Conservation (phyloP, 2,329 filamentous ascomycete species). For the Aureobasidium vineae region DNA sequence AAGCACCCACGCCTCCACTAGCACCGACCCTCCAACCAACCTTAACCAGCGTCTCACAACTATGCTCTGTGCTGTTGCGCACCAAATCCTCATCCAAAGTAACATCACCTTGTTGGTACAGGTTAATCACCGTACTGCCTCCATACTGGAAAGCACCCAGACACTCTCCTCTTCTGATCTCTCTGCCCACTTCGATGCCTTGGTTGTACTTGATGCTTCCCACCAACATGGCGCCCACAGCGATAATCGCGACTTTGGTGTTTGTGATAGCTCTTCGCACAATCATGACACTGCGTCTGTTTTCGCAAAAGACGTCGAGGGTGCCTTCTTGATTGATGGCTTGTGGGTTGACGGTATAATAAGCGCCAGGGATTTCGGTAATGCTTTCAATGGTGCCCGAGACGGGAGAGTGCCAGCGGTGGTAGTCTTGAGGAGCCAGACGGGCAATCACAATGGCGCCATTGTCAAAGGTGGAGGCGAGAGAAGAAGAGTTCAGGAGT, state of each 20-base stretch:
- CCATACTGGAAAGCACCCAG: conserved; percentile 46
- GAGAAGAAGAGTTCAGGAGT: conserved; percentile 34
- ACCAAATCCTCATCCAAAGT: conserved; percentile 44
- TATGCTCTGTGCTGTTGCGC: conserved; percentile 39
- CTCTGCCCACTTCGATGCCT: conserved; percentile 38
- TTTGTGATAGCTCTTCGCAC: conserved; percentile 37
- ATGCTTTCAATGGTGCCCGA: conserved; percentile 38
- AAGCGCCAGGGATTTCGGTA: conserved; percentile 42
- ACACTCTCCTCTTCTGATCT: conserved; percentile 43
- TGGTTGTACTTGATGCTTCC: conserved; percentile 45
- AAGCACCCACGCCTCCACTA: neutral
- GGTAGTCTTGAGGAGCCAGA: conserved; percentile 47
- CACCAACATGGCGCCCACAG: conserved; percentile 48
- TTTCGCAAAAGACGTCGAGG: conserved; percentile 48
- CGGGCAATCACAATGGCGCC: conserved; percentile 43
- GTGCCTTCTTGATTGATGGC: conserved; percentile 43
- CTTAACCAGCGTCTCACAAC: conserved; percentile 44
- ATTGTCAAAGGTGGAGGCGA: conserved; percentile 39
- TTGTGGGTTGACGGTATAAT: conserved; percentile 47
- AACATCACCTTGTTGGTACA: conserved; percentile 42
- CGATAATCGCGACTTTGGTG: conserved; percentile 40
- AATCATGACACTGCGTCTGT: conserved; percentile 44
- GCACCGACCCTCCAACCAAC: conserved; percentile 41
- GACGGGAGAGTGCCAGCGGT: conserved; percentile 43
- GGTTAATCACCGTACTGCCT: conserved; percentile 45